Conservation (phyloP, 257 asterid species). For the Fraxinus quadrangulata region DNA sequence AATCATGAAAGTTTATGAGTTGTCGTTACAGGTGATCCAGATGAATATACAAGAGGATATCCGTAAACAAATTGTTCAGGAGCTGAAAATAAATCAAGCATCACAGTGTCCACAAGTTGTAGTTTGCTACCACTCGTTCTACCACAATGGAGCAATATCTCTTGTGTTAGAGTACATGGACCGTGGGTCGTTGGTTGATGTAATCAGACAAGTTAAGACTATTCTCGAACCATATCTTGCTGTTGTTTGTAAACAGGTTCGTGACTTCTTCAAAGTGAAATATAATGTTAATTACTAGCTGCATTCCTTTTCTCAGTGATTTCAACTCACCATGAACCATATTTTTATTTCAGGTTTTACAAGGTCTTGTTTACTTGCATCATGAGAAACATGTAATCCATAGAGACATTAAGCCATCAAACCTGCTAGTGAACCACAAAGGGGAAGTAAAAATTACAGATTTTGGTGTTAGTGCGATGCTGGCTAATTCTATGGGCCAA, state of each 20-base stretch:
- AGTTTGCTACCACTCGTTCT: conserved; percentile 94
- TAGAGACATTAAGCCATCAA: conserved; percentile 82
- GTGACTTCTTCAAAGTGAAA: conserved; percentile 28
- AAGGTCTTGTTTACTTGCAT: conserved; percentile 85
- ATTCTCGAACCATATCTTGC: conserved; percentile 97
- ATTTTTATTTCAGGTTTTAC: conserved; percentile 61
- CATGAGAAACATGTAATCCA: conserved; percentile 92
- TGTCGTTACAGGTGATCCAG: conserved; percentile 75
- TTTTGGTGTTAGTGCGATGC: conserved; percentile 98
- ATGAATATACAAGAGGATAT: conserved; percentile 95
- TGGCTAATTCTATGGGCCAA: conserved; percentile 93
- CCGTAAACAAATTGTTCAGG: conserved; percentile 97
- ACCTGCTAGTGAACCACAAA: conserved; percentile 83
- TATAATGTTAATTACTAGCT: neutral
- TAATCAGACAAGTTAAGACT: conserved; percentile 69
- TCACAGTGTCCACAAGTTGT: conserved; percentile 88
- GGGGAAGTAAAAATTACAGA: conserved; percentile 97
- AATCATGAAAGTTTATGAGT: conserved; percentile 16
- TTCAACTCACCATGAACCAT: neutral
- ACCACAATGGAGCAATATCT: conserved; percentile 97
- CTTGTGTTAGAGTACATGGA: conserved; percentile 97
- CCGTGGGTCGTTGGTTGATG: conserved; percentile 77
- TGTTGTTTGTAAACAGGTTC: conserved; percentile 89
- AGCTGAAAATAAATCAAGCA: conserved; percentile 93
- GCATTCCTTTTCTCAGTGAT: conserved; percentile 7